Evolutionary conservation across 345 rosid genomes (phyloP).

Genomic region (Populus davidiana): DNA sequence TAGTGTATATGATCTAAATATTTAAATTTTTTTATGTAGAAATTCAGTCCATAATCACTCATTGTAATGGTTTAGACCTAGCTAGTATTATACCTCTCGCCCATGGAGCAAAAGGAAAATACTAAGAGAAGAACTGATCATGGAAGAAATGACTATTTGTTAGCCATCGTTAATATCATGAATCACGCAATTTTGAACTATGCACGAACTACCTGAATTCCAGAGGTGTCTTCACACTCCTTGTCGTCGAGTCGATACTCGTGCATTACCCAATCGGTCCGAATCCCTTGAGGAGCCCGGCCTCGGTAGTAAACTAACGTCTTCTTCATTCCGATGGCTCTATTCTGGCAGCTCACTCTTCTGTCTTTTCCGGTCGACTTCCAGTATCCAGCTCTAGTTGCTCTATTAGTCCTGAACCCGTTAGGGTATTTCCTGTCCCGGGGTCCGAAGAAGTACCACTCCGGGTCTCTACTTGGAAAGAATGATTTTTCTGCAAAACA

Average conservation of each 20-base stretch:
- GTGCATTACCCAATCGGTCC: conserved; percentile 97
- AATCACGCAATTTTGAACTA: neutral
- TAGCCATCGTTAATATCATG: neutral
- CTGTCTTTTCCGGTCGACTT: conserved; percentile 87
- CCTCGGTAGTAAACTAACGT: conserved; percentile 86
- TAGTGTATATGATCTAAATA: too few relatives aligned
- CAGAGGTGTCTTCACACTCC: conserved; percentile 68
- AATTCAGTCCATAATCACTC: too few relatives aligned
- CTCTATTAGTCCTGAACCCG: conserved; percentile 84
- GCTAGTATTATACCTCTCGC: too few relatives aligned
- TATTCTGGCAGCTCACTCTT: conserved; percentile 57
- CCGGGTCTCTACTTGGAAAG: conserved; percentile 87
- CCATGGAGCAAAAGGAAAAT: too few relatives aligned
- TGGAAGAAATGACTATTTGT: neutral
- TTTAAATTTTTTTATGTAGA: too few relatives aligned
- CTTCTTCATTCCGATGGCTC: conserved; percentile 91
- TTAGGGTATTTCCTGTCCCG: conserved; percentile 88
- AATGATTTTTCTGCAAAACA: conserved; percentile 63
- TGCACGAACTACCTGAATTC: conserved; percentile 60
- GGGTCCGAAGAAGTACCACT: conserved; percentile 95
- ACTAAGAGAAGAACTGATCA: too few relatives aligned
- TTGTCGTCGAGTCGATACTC: conserved; percentile 91
- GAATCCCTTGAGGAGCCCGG: conserved; percentile 84
- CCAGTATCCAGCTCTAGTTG: conserved; percentile 90
- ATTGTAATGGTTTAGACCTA: too few relatives aligned